Conservation (phyloP, 208 protist species). For the Blastocrithidia nonstop region DNA sequence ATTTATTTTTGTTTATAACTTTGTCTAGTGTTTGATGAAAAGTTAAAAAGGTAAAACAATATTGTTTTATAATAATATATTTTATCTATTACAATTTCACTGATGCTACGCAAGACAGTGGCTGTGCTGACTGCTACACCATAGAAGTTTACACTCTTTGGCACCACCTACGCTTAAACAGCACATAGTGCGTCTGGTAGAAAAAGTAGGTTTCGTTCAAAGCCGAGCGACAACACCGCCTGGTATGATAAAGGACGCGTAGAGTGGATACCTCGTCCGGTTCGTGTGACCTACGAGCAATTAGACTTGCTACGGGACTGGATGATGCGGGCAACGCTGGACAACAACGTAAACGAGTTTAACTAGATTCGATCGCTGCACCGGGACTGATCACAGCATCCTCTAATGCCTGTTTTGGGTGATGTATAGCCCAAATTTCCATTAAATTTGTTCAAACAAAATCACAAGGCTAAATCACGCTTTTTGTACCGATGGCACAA, state of each 20-base stretch:
- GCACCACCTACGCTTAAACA: slow-evolving; percentile 47
- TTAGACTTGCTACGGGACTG: slow-evolving; percentile 70
- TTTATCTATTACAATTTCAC: background rate
- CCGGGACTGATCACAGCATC: slow-evolving; percentile 75
- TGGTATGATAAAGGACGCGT: slow-evolving; percentile 84
- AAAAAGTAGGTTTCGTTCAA: slow-evolving; percentile 76
- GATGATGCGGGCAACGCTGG: slow-evolving; percentile 82
- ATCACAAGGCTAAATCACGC: slow-evolving; percentile 62
- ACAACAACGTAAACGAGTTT: slow-evolving; percentile 46
- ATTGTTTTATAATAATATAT: too few species aligned
- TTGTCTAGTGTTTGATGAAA: background rate
- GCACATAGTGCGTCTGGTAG: slow-evolving; percentile 57
- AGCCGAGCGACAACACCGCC: slow-evolving; percentile 77
- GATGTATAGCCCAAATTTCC: slow-evolving; percentile 84
- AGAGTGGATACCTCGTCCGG: slow-evolving; percentile 79
- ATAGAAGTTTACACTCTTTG: slow-evolving; percentile 50
- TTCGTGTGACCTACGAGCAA: slow-evolving; percentile 65
- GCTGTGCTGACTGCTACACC: slow-evolving; percentile 41
- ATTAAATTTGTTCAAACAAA: slow-evolving; percentile 81
- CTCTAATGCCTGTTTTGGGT: slow-evolving; percentile 77
- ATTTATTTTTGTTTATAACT: background rate
- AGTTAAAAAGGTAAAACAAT: too few species aligned
- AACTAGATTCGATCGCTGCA: slow-evolving; percentile 64
- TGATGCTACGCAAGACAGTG: slow-evolving; percentile 18
- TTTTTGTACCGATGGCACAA: slow-evolving; percentile 85